These are phyloP conservation scores for Mortierella sp. DNA, from an alignment of 371 early-diverging fungal species.

Conservation along the genomic window DNA sequence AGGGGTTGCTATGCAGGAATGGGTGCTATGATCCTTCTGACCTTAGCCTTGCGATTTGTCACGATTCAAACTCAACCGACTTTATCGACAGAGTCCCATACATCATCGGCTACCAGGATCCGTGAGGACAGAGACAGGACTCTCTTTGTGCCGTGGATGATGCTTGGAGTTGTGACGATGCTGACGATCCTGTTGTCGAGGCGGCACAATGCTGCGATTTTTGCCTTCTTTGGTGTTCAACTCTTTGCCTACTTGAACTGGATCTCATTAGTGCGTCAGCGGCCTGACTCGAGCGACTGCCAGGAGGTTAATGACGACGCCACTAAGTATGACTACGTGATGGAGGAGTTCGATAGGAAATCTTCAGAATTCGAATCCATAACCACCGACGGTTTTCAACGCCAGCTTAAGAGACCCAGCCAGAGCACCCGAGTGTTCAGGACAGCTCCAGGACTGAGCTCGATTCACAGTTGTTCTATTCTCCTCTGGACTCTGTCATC, in stretches of 20 bases:
- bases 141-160: conserved; percentile 34
- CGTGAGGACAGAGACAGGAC: conserved; percentile 11
- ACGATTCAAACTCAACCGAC: background rate
- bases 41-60: conserved; percentile 54
- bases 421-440: conserved; percentile 13
- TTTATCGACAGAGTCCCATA: background rate
- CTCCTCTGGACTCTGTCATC: conserved; percentile 64
- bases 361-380: background rate
- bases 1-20: conserved; percentile 46
- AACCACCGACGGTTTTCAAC: conserved; percentile 20
- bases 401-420: conserved; percentile 14
- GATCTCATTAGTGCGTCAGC: conserved; percentile 43
- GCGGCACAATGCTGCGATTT: conserved; percentile 73
- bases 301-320: background rate
- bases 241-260: conserved; percentile 60
- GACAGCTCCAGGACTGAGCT: conserved; percentile 33
- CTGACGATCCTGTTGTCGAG: conserved; percentile 73
- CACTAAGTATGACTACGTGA: background rate
- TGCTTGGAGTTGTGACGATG: conserved; percentile 55
- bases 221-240: conserved; percentile 69
- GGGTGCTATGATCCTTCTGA: conserved; percentile 26
- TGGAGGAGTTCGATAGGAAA: background rate
- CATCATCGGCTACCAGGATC: background rate
- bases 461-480: conserved; percentile 44
- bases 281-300: background rate